phyloP scores from a whole-genome alignment of 2,329 filamentous ascomycete species.

The Cordyceps tenuipes region DNA sequence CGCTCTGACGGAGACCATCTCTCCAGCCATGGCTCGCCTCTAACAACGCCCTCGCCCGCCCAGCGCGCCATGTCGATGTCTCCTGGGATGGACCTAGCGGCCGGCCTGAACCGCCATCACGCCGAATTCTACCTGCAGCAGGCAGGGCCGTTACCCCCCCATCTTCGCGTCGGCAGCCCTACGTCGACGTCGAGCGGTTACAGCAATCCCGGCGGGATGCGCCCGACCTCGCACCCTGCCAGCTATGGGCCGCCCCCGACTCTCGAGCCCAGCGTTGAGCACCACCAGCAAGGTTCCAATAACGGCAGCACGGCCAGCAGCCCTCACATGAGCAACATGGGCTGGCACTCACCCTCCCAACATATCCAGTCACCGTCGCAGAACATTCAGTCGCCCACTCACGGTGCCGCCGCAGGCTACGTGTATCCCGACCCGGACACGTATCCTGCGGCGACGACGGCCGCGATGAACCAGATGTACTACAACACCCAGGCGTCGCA shows the following conservation, averaged over 20 bases:
- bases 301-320: constrained; percentile 66
- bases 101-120: constrained; percentile 56
- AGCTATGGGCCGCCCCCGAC: constrained; percentile 77
- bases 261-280: constrained; percentile 76
- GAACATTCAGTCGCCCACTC: constrained; percentile 41
- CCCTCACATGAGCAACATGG: constrained; percentile 72
- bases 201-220: constrained; percentile 37
- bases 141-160: constrained; percentile 70
- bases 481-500: constrained; percentile 52
- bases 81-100: constrained; percentile 65
- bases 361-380: constrained; percentile 38
- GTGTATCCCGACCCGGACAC: constrained; percentile 79
- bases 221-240: constrained; percentile 78
- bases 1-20: constrained; percentile 64
- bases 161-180: constrained; percentile 69
- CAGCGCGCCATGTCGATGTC: constrained; percentile 74
- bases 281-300: constrained; percentile 57
- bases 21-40: constrained; percentile 63
- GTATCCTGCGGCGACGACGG: constrained; percentile 49
- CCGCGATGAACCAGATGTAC: constrained; percentile 60
- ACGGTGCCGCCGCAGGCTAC: constrained; percentile 53
- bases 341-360: constrained; percentile 73
- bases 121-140: constrained; percentile 65
- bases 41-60: constrained; percentile 76
- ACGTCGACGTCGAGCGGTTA: constrained; percentile 53